Percentiles rank a stretch among this genome's conserved stretches.
Evolutionary conservation across 2,329 filamentous ascomycete species (phyloP).

Genomic region (Aureobasidium sp.): DNA sequence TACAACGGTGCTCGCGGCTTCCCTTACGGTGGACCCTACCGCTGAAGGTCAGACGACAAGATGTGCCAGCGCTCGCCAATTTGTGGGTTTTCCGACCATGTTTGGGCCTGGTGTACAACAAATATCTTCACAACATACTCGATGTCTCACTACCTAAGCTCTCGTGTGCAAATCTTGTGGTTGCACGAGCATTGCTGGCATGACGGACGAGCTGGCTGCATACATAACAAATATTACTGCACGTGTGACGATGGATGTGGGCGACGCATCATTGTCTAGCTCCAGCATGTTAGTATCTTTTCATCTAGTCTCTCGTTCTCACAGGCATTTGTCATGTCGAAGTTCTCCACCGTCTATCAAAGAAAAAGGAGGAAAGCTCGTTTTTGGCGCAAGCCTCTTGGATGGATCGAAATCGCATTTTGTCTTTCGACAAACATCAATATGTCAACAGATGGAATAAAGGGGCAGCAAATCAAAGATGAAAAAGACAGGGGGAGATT

Average conservation of each 20-base stretch:
- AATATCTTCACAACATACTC: constrained; percentile 7
- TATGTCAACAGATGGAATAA: not conserved
- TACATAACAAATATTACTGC: not conserved
- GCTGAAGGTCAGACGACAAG: not conserved
- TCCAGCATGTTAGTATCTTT: constrained; percentile 3
- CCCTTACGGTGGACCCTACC: constrained; percentile 5
- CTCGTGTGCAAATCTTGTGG: not conserved
- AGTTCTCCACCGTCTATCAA: not conserved
- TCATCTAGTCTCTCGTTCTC: constrained; percentile 4
- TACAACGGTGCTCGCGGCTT: constrained; percentile 3
- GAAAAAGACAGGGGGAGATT: not conserved
- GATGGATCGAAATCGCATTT: not conserved
- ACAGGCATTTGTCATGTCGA: constrained; percentile 6
- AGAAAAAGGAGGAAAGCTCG: constrained; percentile 8
- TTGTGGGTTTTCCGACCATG: constrained; percentile 1
- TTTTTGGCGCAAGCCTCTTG: constrained; percentile 5
- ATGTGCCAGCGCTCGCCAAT: not conserved
- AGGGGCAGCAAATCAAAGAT: not conserved
- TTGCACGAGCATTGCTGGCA: constrained; percentile 1
- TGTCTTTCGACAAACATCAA: not conserved
- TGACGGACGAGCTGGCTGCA: not conserved
- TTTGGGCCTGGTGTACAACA: not conserved
- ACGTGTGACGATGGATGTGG: not conserved
- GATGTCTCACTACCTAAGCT: constrained; percentile 7
- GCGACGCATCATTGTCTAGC: not conserved